A percentile compares a stretch with the other conserved stretches of the same genome.
phyloP scores from a whole-genome alignment of 2,329 filamentous ascomycete species.

The Penicillium sumatraense region DNA sequence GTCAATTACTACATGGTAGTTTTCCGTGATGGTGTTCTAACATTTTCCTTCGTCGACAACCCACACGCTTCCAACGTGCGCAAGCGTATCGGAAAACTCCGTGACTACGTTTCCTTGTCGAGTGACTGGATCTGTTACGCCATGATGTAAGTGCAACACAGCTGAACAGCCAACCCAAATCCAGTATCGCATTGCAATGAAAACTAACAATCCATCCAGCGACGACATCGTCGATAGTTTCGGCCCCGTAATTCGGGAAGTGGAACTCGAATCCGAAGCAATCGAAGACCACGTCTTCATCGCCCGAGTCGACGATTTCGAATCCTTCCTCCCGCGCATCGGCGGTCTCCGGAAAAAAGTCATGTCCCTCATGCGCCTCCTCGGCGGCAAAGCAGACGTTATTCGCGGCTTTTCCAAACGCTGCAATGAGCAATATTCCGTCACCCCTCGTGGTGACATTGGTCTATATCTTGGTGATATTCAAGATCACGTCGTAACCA shows the following conservation, averaged over 20 bases:
- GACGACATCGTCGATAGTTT: constrained; percentile 98
- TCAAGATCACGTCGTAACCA: constrained; percentile 98
- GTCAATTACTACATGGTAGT: constrained; percentile 97
- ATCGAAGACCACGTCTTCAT: constrained; percentile 97
- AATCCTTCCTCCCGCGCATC: constrained; percentile 83
- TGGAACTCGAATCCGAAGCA: constrained; percentile 85
- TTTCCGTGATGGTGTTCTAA: constrained; percentile 91
- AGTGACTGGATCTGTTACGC: constrained; percentile 99
- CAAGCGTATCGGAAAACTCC: constrained; percentile 86
- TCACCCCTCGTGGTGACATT: constrained; percentile 94
- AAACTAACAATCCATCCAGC: constrained; percentile 48
- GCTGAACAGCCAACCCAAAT: too few species aligned
- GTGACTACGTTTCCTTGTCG: constrained; percentile 92
- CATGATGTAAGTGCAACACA: constrained; percentile 74
- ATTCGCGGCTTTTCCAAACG: constrained; percentile 97
- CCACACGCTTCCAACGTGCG: constrained; percentile 86
- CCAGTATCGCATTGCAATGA: too few species aligned
- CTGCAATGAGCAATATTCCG: constrained; percentile 95
- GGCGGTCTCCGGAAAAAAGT: constrained; percentile 92
- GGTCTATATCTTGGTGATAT: constrained; percentile 96
- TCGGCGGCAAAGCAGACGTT: constrained; percentile 97
- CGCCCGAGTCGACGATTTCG: constrained; percentile 86
- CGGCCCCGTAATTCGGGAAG: constrained; percentile 82
- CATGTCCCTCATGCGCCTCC: constrained; percentile 87
- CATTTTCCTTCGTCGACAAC: constrained; percentile 90